Evolutionary conservation across 1,139 yeast species (phyloP), one percentile per base, ranked within the genome.

Genomic region (Yamadazyma mexicana): DNA sequence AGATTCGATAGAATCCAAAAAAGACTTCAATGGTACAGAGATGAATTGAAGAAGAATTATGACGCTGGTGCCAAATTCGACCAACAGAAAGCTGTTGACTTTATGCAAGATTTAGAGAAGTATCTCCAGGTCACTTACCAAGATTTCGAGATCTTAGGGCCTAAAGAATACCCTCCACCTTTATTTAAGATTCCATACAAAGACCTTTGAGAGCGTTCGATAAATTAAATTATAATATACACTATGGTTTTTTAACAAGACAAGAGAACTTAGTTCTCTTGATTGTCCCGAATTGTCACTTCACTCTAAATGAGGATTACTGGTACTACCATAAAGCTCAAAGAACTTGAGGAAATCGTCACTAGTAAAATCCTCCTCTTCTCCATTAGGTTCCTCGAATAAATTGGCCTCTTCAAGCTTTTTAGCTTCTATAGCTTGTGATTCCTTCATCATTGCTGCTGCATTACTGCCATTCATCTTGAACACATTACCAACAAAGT

Each of bases 341-440:
- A 69, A 68, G 34, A 70, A 52, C 47, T 60, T 61, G 37, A 69
- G 47, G 20, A 71, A 55, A 41, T 71, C 76, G 27, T 67, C 73
- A 42, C 60, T 61, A n/a, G 50, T 49, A 11, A 34, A 26, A 17
- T 49, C 43, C 2, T 51, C 28, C 25, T 45, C 28, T 22, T 45
- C 49, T 8, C 22, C 22, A 20, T 20, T 20, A 20, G 22, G 22
- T 8, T 20, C 22, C 8, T 20, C 22, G 8, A 20, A 20, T 8
- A 8, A 6, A 20, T 40, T 37, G 4, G 40, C 17, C 10, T 37
- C 37, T 2, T 40, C 17, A 22, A 47, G 23, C 17, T 33, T 36
- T 27, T 28, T 35, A 14, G 30, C 16, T 16, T 5, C 17, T 6
- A 27, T 27, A 4, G 30, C 17, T 29, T 12, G 22, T n/a, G 24